Conservation (phyloP, 1,284 basidiomycete genomes). For the Sporisorium graminicola region DNA sequence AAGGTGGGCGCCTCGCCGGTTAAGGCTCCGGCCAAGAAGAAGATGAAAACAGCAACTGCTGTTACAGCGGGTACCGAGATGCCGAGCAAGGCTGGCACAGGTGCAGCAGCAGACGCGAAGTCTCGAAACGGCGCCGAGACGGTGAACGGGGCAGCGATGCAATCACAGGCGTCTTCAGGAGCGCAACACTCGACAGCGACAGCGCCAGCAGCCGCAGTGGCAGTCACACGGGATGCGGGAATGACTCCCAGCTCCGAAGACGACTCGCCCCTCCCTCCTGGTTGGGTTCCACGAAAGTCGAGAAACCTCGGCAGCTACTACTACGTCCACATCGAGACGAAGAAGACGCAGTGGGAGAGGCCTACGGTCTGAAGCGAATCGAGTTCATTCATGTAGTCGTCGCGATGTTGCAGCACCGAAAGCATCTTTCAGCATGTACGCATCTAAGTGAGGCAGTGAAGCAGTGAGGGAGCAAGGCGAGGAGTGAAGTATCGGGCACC, state of each 20-base stretch:
- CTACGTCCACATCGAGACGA: constrained; percentile 41
- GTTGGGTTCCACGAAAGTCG: constrained; percentile 29
- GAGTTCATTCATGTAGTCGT: not conserved
- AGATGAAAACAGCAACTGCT: constrained; percentile 4
- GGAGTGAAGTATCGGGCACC: too few relatives aligned
- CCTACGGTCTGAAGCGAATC: constrained; percentile 17
- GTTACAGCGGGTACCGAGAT: not conserved
- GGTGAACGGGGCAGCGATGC: not conserved
- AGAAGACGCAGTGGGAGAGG: constrained; percentile 48
- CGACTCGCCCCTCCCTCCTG: constrained; percentile 28
- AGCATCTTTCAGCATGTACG: too few relatives aligned
- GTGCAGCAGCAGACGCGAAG: not conserved
- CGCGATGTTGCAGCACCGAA: not conserved
- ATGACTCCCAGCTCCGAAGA: constrained; percentile 17
- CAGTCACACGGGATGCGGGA: constrained; percentile 7
- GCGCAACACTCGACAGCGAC: not conserved
- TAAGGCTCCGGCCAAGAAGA: constrained; percentile 26
- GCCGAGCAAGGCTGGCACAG: not conserved
- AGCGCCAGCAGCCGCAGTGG: not conserved
- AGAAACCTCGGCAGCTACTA: constrained; percentile 32
- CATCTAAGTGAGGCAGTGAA: too few relatives aligned
- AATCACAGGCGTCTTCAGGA: not conserved
- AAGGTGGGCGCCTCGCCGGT: constrained; percentile 1
- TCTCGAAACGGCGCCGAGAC: not conserved
- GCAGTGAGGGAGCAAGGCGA: too few relatives aligned